Percentiles rank a stretch among this genome's conserved stretches.
These are phyloP conservation scores for Scheffersomyces lignicola DNA, from an alignment of 1,139 yeast species.

Conservation along the genomic window DNA sequence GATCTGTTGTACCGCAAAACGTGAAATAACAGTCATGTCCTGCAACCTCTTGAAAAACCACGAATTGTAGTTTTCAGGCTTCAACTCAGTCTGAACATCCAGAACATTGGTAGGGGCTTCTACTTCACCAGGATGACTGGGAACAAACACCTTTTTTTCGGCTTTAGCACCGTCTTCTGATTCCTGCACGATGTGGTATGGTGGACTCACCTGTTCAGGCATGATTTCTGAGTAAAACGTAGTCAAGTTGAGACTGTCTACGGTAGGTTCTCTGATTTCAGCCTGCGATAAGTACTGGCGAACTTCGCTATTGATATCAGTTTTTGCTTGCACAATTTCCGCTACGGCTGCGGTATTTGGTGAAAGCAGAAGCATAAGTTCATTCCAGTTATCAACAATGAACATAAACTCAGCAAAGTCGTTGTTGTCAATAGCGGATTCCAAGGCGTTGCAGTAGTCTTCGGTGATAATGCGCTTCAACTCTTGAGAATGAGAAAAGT, in stretches of 20 bases:
- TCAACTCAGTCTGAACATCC: slow-evolving; percentile 7
- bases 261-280: slow-evolving; percentile 17
- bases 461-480: slow-evolving; percentile 36
- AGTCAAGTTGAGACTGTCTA: slow-evolving; percentile 25
- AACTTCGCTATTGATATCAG: slow-evolving; percentile 35
- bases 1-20: slow-evolving; percentile 63
- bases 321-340: slow-evolving; percentile 9
- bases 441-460: slow-evolving; percentile 34
- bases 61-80: slow-evolving; percentile 21
- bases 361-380: slow-evolving; percentile 35
- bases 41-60: slow-evolving; percentile 33
- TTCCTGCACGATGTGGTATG: slow-evolving; percentile 8
- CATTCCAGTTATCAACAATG: slow-evolving; percentile 45
- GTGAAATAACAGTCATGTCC: slow-evolving; percentile 46
- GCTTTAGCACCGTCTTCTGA: slow-evolving; percentile 2
- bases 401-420: slow-evolving; percentile 36
- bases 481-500: slow-evolving; percentile 38
- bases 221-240: slow-evolving; percentile 25
- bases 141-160: background rate
- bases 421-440: slow-evolving; percentile 31
- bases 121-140: slow-evolving; percentile 4
- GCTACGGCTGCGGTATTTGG: slow-evolving; percentile 22
- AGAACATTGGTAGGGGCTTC: slow-evolving; percentile 11
- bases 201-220: slow-evolving; percentile 15
- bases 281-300: slow-evolving; percentile 22